phyloP scores from a whole-genome alignment of 495 filamentous ascomycete genomes.

The Talaromyces trachyspermus region DNA sequence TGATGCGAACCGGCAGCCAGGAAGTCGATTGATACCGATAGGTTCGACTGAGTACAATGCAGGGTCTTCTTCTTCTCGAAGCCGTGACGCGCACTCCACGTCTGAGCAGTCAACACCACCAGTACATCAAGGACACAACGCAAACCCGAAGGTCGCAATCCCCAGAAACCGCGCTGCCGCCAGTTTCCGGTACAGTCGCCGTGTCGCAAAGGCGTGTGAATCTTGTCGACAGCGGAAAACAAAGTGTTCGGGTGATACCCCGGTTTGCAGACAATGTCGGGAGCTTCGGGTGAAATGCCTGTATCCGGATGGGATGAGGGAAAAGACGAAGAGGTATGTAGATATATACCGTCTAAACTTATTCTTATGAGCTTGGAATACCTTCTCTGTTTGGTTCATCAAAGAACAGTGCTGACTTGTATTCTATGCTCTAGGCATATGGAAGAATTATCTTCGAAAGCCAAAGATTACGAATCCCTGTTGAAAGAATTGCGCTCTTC shows the following conservation, averaged over 20 bases:
- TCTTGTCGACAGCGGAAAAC: conserved; percentile 63
- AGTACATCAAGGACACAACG: not conserved
- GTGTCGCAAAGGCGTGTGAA: conserved; percentile 57
- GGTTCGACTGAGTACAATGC: too few relatives aligned
- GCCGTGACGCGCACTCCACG: conserved; percentile 4
- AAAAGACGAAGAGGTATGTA: conserved; percentile 47
- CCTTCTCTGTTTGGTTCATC: conserved; percentile 8
- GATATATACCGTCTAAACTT: too few relatives aligned
- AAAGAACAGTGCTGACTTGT: conserved; percentile 11
- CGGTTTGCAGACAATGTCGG: conserved; percentile 50
- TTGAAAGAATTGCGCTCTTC: conserved; percentile 23
- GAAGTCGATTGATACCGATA: too few relatives aligned
- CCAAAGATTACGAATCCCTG: conserved; percentile 42
- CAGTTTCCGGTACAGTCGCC: conserved; percentile 31
- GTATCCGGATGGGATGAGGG: conserved; percentile 53
- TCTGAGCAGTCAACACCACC: not conserved
- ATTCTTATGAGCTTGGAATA: not conserved
- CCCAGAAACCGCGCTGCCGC: conserved; percentile 30
- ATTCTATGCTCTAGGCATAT: conserved; percentile 25
- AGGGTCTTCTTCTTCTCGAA: too few relatives aligned
- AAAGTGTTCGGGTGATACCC: conserved; percentile 54
- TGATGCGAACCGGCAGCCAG: not conserved
- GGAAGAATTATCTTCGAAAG: conserved; percentile 37
- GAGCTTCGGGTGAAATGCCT: conserved; percentile 42
- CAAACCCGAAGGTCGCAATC: conserved; percentile 40